Evolutionary conservation across 1,139 yeast genomes (phyloP), one percentile per base, ranked within the genome.

Genomic region (Zhuliangozyma parablackwelliae): DNA sequence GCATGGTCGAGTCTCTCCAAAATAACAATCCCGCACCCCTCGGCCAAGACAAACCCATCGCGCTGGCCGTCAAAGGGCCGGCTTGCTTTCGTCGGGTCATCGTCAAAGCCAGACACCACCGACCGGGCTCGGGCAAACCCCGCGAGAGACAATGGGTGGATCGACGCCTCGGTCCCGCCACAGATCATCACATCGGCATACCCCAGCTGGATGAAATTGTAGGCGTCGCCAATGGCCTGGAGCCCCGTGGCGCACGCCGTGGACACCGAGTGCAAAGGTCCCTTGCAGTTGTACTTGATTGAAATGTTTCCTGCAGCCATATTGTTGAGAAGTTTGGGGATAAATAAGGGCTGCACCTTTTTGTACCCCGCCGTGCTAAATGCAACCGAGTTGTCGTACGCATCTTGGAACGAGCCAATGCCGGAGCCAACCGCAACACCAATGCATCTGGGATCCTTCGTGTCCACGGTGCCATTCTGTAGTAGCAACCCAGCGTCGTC

Each of bases 241-340:
- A 86, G 76, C 0, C 99, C 99, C 0, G 98, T 89, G 3, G 98
- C 96, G 65, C 99, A 94, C 1, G 98, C 98, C 0, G 97, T 89
- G 1, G 96, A 78, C 0, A 82, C 94, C 0, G 96, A 69, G 55
- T 89, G 96, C 38, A 86, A 78, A 2, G 96, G 96, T 0, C 98
- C 99, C 48, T 74, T 67, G 26, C 88, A 62, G 3, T 85, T 83
- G 51, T 80, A 77, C 46, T 77, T 73, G 40, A 92, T 90, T 5
- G 96, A 83, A 5, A 92, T 76, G 47, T 89, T 83, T 2, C 98
- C 97, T 0, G 92, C 89, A 0, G 96, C 96, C 97, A 94, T 94
- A 58, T 92, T 94, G 35, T 86, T 78, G 36, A 94, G 67, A 33
- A 90, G 63, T 47, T 77, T 80, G 1, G 98, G 97, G 10, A 94